A percentile compares a stretch with the other conserved stretches of the same genome.
phyloP scores from a whole-genome alignment of 1,139 yeast genomes.

The Nakaseomyces nivariensis region DNA sequence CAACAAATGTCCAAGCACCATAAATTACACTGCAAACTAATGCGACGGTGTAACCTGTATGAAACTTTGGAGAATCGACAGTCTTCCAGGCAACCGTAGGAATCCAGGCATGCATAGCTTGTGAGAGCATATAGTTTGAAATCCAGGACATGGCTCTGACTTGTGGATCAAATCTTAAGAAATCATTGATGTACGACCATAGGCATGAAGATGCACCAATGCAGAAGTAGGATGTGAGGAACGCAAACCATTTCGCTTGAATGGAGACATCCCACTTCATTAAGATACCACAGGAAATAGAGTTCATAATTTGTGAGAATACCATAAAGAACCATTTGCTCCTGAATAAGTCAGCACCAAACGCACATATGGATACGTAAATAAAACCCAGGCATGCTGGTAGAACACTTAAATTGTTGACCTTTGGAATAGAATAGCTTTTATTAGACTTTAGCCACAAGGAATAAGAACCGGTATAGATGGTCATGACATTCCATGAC shows the following conservation, averaged over 20 bases:
- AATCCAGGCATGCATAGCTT: constrained; percentile 31
- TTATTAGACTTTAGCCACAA: constrained; percentile 43
- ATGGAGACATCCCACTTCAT: constrained; percentile 40
- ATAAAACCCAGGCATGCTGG: constrained; percentile 46
- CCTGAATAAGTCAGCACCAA: constrained; percentile 42
- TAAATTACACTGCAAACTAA: constrained; percentile 43
- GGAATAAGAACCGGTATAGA: constrained; percentile 43
- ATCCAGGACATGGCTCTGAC: constrained; percentile 32
- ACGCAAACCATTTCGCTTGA: constrained; percentile 38
- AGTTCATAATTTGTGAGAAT: constrained; percentile 41
- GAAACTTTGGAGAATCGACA: constrained; percentile 42
- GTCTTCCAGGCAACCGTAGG: constrained; percentile 45
- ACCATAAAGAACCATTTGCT: constrained; percentile 50
- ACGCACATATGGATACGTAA: constrained; percentile 38
- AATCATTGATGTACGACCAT: constrained; percentile 32
- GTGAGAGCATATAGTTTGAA: constrained; percentile 30
- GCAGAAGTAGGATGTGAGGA: constrained; percentile 29
- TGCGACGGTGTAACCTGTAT: constrained; percentile 44
- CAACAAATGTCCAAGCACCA: constrained; percentile 45
- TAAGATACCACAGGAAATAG: constrained; percentile 36
- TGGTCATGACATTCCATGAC: constrained; percentile 53
- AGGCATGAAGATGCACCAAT: constrained; percentile 30
- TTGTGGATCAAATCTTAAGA: constrained; percentile 31
- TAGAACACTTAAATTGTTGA: constrained; percentile 37
- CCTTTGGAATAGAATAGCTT: constrained; percentile 32